These are phyloP conservation scores for Metschnikowia lunata DNA, from an alignment of 805 yeast genomes.

Conservation along the genomic window DNA sequence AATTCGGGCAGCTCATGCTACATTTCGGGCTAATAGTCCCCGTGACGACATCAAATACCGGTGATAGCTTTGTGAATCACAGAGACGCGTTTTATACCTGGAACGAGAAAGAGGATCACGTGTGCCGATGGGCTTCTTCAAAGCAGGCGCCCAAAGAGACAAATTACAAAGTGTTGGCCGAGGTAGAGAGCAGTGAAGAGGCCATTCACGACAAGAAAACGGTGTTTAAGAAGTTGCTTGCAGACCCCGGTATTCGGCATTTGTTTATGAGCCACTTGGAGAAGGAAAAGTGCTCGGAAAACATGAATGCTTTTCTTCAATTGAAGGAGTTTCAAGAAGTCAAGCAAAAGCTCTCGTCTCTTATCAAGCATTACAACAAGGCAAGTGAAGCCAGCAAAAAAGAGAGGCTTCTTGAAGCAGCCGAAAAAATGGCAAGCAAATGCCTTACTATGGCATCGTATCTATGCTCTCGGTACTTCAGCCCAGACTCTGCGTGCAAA, in stretches of 20 bases:
- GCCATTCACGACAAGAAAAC: neutral
- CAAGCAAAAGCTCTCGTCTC: slow-evolving; percentile 39
- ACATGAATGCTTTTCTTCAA: slow-evolving; percentile 65
- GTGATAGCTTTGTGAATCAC: slow-evolving; percentile 25
- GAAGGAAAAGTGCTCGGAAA: slow-evolving; percentile 66
- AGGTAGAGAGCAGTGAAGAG: neutral
- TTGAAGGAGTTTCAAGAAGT: slow-evolving; percentile 49
- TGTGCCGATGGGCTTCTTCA: slow-evolving; percentile 29
- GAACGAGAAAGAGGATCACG: slow-evolving; percentile 36
- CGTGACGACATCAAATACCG: slow-evolving; percentile 30
- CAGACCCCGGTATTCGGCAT: slow-evolving; percentile 73
- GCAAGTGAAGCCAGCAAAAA: slow-evolving; percentile 16
- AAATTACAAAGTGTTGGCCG: neutral
- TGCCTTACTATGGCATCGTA: slow-evolving; percentile 59
- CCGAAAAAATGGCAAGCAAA: slow-evolving; percentile 41
- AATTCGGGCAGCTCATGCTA: slow-evolving; percentile 48
- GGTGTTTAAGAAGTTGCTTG: slow-evolving; percentile 38
- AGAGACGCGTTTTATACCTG: slow-evolving; percentile 42
- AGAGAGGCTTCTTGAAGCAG: slow-evolving; percentile 9
- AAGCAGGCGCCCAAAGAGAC: slow-evolving; percentile 4
- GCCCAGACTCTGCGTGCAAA: slow-evolving; percentile 62
- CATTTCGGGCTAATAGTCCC: slow-evolving; percentile 46
- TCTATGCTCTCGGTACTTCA: slow-evolving; percentile 62
- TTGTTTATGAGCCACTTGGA: slow-evolving; percentile 64
- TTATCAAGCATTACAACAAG: slow-evolving; percentile 17